A percentile compares a stretch with the other conserved stretches of the same genome.
phyloP scores from a whole-genome alignment of 345 rosid genomes.

The Triadica sebifera region DNA sequence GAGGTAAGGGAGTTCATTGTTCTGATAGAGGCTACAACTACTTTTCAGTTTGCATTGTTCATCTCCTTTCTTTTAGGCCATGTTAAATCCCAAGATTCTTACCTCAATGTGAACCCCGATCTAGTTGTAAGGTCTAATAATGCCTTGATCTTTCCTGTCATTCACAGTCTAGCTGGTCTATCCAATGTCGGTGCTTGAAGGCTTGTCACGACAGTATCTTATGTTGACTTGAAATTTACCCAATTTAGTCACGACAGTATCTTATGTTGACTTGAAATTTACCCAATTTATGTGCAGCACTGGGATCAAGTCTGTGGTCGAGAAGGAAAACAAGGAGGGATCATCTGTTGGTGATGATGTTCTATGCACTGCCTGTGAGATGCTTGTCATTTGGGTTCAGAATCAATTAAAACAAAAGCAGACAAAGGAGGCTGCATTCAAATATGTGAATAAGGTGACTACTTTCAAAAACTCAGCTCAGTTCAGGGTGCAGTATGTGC shows the following conservation, averaged over 20 bases:
- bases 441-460: slow-evolving; percentile 53
- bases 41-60: not conserved
- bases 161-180: too few species aligned
- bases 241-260: not conserved
- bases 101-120: not conserved
- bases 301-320: slow-evolving; percentile 42
- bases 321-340: slow-evolving; percentile 29
- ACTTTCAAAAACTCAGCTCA: not conserved
- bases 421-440: slow-evolving; percentile 53
- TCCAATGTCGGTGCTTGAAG: too few species aligned
- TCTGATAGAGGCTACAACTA: not conserved
- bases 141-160: too few species aligned
- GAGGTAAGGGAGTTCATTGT: slow-evolving; percentile 31
- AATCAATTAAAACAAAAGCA: slow-evolving; percentile 55
- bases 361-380: slow-evolving; percentile 55
- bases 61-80: not conserved
- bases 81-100: not conserved
- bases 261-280: too few species aligned
- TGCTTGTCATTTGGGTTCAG: slow-evolving; percentile 67
- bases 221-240: too few species aligned
- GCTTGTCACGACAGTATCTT: too few species aligned
- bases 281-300: slow-evolving; percentile 27
- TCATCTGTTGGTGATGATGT: slow-evolving; percentile 30
- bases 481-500: too few species aligned
- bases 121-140: too few species aligned